Base-by-base conservation (phyloP, 177 flowering plant genomes). In the Vitis hybrid region DNA sequence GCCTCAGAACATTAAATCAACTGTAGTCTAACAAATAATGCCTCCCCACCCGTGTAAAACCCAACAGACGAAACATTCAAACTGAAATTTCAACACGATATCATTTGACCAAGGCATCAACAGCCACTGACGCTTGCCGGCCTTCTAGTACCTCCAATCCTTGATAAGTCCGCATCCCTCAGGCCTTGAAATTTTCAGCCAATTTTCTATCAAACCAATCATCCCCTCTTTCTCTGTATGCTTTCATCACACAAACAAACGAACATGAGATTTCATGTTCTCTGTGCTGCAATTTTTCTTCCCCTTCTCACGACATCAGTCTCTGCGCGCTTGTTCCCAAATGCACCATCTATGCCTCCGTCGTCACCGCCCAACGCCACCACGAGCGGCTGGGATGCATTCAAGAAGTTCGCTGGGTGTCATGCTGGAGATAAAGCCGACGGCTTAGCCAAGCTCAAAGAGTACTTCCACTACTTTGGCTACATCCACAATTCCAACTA, bases 391-490 rank as follows among this genome's bases (percentile, higher is more conserved):
- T 88, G 92, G 92, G 71, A 79, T 34, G 14, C 73, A 2, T 88
- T 86, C 79, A 45, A 55, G 49, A 75, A 82, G 3, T 70, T 85
- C 67, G 19, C 80, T 48, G 90, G 89, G 1, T 85, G 85, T 65
- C 82, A 15, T 6, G 19, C 61, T 1, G 90, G 92, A 10, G 76
- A 85, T 0, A 74, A 50, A 1, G 22, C 51, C 45, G 65, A 74
- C 10, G 92, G 90, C 26, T 52, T 88, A 4, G 53, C 80, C 58
- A 71, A 75, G 59, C 78, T 88, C 13, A 88, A 88, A 60, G 15
- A 81, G 8, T 88, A 86, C 77, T 80, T 88, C 72, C 70, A 72
- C 20, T 18, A 68, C 19, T 88, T 86, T 76, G 92, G 92, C 53
- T 88, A 88, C 81, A 73, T 88, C 58, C 74, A 75, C 4, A 31